Percentiles rank a stretch among this genome's conserved stretches.
Evolutionary conservation across 805 yeast species (phyloP).

Genomic region (Kodamaea nitidulidarum): DNA sequence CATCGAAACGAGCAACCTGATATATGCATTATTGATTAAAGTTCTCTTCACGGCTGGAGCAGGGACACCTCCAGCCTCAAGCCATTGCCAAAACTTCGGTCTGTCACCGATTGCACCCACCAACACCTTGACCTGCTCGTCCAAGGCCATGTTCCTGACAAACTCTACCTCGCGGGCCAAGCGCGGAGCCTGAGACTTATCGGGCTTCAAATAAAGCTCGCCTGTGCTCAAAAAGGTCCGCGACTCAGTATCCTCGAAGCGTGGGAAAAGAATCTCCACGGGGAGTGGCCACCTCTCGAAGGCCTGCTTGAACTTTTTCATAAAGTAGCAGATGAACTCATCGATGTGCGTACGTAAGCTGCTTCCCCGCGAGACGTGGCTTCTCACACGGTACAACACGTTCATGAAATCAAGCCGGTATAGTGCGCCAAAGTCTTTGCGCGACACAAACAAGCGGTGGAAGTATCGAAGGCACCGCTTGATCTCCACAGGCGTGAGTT

Average conservation of each 20-base stretch:
- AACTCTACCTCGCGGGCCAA: slow-evolving; percentile 36
- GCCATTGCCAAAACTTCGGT: slow-evolving; percentile 39
- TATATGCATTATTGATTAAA: slow-evolving; percentile 44
- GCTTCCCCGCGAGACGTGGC: slow-evolving; percentile 45
- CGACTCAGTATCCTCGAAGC: slow-evolving; percentile 44
- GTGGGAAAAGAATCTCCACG: slow-evolving; percentile 67
- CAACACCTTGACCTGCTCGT: slow-evolving; percentile 48
- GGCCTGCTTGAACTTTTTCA: slow-evolving; percentile 53
- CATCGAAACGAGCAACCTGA: slow-evolving; percentile 41
- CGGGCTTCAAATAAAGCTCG: slow-evolving; percentile 33
- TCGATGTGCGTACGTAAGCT: slow-evolving; percentile 56
- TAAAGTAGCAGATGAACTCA: slow-evolving; percentile 60
- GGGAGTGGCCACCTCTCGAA: slow-evolving; percentile 48
- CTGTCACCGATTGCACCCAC: slow-evolving; percentile 48
- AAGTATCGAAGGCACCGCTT: slow-evolving; percentile 65
- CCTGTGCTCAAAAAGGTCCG: slow-evolving; percentile 59
- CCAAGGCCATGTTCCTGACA: slow-evolving; percentile 30
- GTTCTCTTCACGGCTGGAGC: slow-evolving; percentile 20
- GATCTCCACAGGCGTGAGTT: slow-evolving; percentile 56
- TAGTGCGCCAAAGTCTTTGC: slow-evolving; percentile 55
- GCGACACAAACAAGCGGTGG: slow-evolving; percentile 59
- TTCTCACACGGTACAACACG: slow-evolving; percentile 46
- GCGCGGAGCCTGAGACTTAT: slow-evolving; percentile 18
- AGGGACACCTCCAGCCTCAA: slow-evolving; percentile 34
- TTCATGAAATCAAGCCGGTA: slow-evolving; percentile 73